phyloP scores from a whole-genome alignment of 495 filamentous ascomycete genomes.

The Xylaria castorea region DNA sequence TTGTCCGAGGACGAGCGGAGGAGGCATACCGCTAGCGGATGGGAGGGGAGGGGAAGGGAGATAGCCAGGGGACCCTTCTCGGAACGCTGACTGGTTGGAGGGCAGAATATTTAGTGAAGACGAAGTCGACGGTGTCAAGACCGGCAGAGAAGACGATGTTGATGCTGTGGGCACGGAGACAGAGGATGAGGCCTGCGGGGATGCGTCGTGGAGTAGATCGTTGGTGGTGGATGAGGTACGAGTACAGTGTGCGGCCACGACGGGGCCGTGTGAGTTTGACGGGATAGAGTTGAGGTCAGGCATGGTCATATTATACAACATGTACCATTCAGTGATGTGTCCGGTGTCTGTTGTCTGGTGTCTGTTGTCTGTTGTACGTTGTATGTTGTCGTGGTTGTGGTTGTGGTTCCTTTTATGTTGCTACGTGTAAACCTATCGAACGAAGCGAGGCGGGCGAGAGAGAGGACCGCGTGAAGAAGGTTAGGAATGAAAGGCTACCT shows the following conservation, averaged over 20 bases:
- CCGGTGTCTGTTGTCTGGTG: too few relatives aligned
- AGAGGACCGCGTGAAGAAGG: background rate
- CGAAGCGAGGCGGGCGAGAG: background rate
- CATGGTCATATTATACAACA: constrained; percentile 36
- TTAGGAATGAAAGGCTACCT: background rate
- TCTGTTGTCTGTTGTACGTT: too few relatives aligned
- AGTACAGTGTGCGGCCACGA: constrained; percentile 35
- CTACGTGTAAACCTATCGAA: background rate
- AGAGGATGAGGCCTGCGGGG: constrained; percentile 28
- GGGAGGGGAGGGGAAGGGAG: constrained; percentile 52
- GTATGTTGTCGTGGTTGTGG: background rate
- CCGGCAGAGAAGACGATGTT: constrained; percentile 39
- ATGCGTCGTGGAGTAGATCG: constrained; percentile 32
- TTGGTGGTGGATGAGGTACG: constrained; percentile 37
- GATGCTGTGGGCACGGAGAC: constrained; percentile 7
- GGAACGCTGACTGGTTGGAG: constrained; percentile 59
- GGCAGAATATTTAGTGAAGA: constrained; percentile 56
- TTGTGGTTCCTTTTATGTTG: background rate
- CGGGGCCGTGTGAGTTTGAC: constrained; percentile 57
- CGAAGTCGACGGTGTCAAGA: constrained; percentile 33
- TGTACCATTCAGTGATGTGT: background rate
- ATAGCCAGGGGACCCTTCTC: constrained; percentile 38
- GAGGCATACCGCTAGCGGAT: constrained; percentile 47
- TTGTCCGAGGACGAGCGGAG: constrained; percentile 38
- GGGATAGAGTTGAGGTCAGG: constrained; percentile 69